Conservation (phyloP, 495 filamentous ascomycete genomes). For the Aspergillus avenaceus region DNA sequence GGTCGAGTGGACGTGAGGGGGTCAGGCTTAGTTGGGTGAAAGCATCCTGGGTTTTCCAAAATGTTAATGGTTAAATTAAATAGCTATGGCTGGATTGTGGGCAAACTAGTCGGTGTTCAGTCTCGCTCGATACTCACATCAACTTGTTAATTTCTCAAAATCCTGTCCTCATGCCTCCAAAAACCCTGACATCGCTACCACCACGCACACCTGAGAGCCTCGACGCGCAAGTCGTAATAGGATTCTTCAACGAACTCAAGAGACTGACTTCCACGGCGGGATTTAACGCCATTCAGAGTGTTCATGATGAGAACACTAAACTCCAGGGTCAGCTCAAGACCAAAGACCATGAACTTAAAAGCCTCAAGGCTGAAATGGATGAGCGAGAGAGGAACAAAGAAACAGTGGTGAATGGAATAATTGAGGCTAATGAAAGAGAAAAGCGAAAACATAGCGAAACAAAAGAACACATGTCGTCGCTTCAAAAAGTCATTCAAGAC, state of each 20-base stretch:
- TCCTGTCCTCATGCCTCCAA: not conserved
- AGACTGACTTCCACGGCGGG: not conserved
- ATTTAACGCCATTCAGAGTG: not conserved
- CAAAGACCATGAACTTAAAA: conserved; percentile 7
- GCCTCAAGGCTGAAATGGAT: conserved; percentile 2
- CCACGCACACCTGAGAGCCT: not conserved
- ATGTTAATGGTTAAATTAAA: too few species aligned
- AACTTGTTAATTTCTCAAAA: too few species aligned
- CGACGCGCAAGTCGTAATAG: not conserved
- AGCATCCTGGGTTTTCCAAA: too few species aligned
- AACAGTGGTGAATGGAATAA: not conserved
- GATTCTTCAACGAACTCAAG: conserved; percentile 1
- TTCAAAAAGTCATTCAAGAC: conserved; percentile 3
- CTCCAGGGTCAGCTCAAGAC: conserved; percentile 2
- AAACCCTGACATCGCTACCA: not conserved
- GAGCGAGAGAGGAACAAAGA: not conserved
- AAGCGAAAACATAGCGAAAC: conserved; percentile 5
- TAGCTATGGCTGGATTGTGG: too few species aligned
- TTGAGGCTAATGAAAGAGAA: conserved; percentile 9
- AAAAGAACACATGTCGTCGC: not conserved
- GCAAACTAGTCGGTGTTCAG: too few species aligned
- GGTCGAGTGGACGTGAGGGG: too few species aligned
- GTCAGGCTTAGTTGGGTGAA: too few species aligned
- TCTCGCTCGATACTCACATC: too few species aligned
- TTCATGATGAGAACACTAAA: conserved; percentile 1